phyloP scores from a whole-genome alignment of 2,329 filamentous ascomycete species.

The Simplicillium sp. region DNA sequence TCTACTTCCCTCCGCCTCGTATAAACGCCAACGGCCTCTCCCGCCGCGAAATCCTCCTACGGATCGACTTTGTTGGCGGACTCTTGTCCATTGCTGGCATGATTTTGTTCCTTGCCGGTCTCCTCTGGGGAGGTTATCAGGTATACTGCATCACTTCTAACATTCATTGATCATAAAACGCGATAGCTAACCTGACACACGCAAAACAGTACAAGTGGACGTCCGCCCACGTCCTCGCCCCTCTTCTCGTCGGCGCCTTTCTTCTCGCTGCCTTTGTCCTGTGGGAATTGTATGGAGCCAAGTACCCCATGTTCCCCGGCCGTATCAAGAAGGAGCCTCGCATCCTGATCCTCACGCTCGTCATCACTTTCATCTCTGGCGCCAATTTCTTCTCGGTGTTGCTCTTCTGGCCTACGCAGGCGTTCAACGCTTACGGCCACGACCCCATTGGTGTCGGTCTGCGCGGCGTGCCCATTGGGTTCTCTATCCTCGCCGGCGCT shows the following conservation, averaged over 20 bases:
- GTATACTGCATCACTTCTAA: conserved; percentile 23
- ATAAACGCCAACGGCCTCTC: conserved; percentile 22
- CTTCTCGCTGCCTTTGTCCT: background rate
- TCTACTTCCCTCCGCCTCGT: conserved; percentile 43
- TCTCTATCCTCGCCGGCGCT: conserved; percentile 53
- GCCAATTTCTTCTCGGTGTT: conserved; percentile 18
- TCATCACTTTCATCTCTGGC: background rate
- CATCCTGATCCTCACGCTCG: background rate
- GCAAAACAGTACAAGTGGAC: conserved; percentile 39
- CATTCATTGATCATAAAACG: conserved; percentile 30
- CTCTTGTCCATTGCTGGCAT: conserved; percentile 38
- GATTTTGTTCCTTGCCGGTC: conserved; percentile 39
- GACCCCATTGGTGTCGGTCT: conserved; percentile 56
- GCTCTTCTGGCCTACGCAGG: conserved; percentile 55
- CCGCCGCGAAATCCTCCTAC: conserved; percentile 26
- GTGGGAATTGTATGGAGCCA: background rate
- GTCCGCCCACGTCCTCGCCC: background rate
- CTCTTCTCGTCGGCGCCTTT: background rate
- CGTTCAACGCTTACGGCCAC: conserved; percentile 56
- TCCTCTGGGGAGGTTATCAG: conserved; percentile 28
- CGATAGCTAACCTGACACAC: conserved; percentile 36
- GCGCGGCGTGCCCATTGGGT: conserved; percentile 54
- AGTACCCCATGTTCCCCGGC: background rate
- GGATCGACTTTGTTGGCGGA: conserved; percentile 42
- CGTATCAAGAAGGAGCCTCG: background rate